Evolutionary conservation across 441 rosid genomes (phyloP).

Genomic region (Mallotus japonicus): DNA sequence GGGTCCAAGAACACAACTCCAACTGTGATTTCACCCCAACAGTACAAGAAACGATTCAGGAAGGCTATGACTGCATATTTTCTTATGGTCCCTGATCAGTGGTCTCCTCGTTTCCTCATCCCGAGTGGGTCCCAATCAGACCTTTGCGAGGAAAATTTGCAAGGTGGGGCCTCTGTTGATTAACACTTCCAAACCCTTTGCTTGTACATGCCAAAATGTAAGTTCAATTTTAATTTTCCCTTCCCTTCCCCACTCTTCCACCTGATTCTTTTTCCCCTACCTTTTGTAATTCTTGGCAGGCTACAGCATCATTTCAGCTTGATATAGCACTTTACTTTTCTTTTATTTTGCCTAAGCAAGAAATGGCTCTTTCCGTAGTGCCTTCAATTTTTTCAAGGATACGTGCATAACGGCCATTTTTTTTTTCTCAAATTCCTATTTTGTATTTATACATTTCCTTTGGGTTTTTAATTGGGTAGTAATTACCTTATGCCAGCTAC

Average conservation of each 20-base stretch:
- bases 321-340: background rate
- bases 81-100: conserved; percentile 95
- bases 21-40: conserved; percentile 88
- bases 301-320: background rate
- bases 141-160: conserved; percentile 42
- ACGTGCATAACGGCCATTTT: background rate
- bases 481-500: background rate
- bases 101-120: conserved; percentile 59
- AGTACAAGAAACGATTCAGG: conserved; percentile 92
- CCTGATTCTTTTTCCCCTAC: background rate
- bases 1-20: conserved; percentile 76
- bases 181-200: conserved; percentile 16
- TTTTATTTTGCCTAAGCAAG: background rate
- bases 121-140: conserved; percentile 59
- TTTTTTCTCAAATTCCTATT: background rate
- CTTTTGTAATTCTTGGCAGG: background rate
- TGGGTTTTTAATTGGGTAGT: background rate
- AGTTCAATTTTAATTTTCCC: conserved; percentile 16
- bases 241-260: background rate
- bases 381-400: background rate
- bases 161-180: conserved; percentile 22
- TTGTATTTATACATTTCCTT: background rate
- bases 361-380: background rate
- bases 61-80: conserved; percentile 95
- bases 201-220: conserved; percentile 28